Percentiles rank a stretch among this genome's conserved stretches.
These are phyloP conservation scores for Conticribra guillardii DNA, from an alignment of 108 stramenopile species.

Conservation along the genomic window DNA sequence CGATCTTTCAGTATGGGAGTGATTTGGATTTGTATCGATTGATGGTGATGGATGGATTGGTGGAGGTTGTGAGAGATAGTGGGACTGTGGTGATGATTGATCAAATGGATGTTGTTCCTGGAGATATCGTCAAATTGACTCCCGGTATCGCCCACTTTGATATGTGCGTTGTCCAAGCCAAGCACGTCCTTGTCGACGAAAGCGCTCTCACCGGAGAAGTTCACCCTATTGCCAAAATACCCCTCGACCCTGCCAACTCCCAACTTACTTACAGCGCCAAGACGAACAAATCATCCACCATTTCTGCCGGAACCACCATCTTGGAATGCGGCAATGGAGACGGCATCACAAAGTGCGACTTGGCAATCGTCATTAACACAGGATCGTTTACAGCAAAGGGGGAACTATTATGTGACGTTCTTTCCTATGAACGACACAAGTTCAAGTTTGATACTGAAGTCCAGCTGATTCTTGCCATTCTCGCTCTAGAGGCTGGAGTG, in stretches of 20 bases:
- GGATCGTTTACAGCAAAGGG: constrained; percentile 69
- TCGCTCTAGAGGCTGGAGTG: neutral
- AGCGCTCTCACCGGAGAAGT: constrained; percentile 73
- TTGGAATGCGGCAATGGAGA: constrained; percentile 50
- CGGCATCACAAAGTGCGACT: constrained; percentile 23
- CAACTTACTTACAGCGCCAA: constrained; percentile 29
- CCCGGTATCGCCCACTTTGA: constrained; percentile 59
- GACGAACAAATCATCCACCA: constrained; percentile 55
- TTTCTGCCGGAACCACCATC: constrained; percentile 67
- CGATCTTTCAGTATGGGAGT: constrained; percentile 53
- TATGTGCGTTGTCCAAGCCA: constrained; percentile 54
- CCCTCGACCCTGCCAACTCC: constrained; percentile 45
- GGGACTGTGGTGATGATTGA: constrained; percentile 36
- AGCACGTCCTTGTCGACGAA: constrained; percentile 58
- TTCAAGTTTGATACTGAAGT: constrained; percentile 78
- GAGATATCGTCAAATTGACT: neutral
- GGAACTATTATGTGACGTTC: constrained; percentile 60
- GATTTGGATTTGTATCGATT: constrained; percentile 55
- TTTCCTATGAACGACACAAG: constrained; percentile 65
- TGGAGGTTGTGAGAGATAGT: constrained; percentile 58
- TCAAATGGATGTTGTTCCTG: constrained; percentile 60
- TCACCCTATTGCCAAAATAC: constrained; percentile 60
- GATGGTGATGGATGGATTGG: constrained; percentile 52
- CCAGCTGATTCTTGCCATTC: constrained; percentile 11
- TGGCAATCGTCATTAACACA: constrained; percentile 59